Conservation (phyloP, 768 basidiomycete species). For the Cantharellus anzutake region DNA sequence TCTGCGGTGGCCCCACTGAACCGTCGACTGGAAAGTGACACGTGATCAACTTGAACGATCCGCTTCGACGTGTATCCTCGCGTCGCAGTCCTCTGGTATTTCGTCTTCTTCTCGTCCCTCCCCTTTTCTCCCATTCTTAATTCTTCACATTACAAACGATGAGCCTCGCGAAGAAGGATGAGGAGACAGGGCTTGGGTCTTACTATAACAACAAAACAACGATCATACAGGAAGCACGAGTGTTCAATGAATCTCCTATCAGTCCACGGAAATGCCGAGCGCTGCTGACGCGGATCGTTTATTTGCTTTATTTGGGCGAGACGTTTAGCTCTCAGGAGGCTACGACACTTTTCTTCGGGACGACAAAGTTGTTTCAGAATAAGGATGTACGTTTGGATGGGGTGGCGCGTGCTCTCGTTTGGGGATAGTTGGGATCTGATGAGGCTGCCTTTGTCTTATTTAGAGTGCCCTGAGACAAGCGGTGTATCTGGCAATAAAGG, state of each 20-base stretch:
- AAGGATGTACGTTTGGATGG: conserved; percentile 62
- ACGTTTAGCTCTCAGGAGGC: conserved; percentile 90
- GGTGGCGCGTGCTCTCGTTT: neutral
- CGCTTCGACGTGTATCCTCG: neutral
- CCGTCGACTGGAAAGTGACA: neutral
- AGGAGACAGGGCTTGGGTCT: conserved; percentile 74
- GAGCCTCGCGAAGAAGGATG: conserved; percentile 79
- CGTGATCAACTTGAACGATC: neutral
- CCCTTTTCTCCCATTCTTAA: neutral
- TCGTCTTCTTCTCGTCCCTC: neutral
- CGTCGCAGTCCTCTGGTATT: too few relatives aligned
- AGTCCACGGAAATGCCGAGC: conserved; percentile 94
- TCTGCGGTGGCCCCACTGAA: neutral
- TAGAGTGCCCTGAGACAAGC: conserved; percentile 92
- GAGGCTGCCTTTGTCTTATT: neutral
- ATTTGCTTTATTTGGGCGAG: conserved; percentile 92
- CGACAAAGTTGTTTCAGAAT: conserved; percentile 96
- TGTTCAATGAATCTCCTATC: conserved; percentile 98
- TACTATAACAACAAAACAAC: conserved; percentile 97
- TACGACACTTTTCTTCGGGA: conserved; percentile 95
- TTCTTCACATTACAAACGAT: conserved; percentile 21
- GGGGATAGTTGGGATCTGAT: neutral
- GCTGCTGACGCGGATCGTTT: conserved; percentile 88
- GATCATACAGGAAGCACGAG: conserved; percentile 92
- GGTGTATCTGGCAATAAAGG: conserved; percentile 97